Percentiles rank a stretch among this genome's conserved stretches.
These are phyloP conservation scores for Chrysosporium keratinophilum DNA, from an alignment of 2,329 filamentous ascomycete species.

Conservation along the genomic window DNA sequence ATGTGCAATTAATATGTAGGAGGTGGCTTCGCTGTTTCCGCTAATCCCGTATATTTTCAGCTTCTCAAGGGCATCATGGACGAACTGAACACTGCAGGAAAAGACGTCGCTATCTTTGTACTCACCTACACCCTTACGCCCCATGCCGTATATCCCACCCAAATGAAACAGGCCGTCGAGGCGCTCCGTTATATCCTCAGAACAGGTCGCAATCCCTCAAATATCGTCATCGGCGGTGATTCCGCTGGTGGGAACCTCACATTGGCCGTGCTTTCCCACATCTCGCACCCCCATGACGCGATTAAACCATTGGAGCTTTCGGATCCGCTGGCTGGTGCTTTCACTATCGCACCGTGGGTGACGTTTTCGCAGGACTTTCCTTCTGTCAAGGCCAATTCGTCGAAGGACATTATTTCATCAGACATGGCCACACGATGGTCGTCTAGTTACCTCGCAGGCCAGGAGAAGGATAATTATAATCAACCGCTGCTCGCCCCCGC, in stretches of 20 bases:
- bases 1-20: constrained; percentile 26
- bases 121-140: constrained; percentile 51
- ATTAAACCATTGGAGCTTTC: constrained; percentile 36
- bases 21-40: constrained; percentile 47
- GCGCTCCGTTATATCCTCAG: constrained; percentile 33
- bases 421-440: constrained; percentile 39
- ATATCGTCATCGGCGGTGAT: constrained; percentile 36
- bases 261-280: constrained; percentile 31
- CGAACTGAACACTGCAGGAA: constrained; percentile 33
- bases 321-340: constrained; percentile 39
- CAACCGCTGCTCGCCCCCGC: constrained; percentile 41
- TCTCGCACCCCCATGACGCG: constrained; percentile 46
- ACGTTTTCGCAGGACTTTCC: constrained; percentile 40
- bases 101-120: constrained; percentile 42
- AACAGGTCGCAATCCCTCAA: constrained; percentile 25
- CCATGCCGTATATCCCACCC: constrained; percentile 34
- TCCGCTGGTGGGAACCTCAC: constrained; percentile 38
- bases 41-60: constrained; percentile 38
- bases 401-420: constrained; percentile 43
- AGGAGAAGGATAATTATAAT: constrained; percentile 42
- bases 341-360: constrained; percentile 51
- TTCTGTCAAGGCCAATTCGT: constrained; percentile 37
- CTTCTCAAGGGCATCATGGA: constrained; percentile 40
- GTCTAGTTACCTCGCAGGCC: constrained; percentile 37
- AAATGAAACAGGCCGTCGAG: constrained; percentile 34